Evolutionary conservation across 169 alveolate species (phyloP), one percentile per base, ranked within the genome.

Genomic region (Plasmodium berghei): DNA sequence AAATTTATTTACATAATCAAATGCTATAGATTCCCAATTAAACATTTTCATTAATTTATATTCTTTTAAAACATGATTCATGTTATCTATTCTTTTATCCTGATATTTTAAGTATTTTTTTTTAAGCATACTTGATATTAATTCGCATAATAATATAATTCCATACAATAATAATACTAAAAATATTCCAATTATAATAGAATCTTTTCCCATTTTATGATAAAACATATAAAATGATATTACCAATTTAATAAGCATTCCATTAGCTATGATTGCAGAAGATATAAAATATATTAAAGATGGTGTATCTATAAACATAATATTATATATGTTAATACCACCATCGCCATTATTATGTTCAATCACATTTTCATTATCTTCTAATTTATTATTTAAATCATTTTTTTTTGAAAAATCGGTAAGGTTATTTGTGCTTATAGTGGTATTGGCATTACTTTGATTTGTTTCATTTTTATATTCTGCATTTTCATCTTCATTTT

Each of bases 11-110:
- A 86, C 75, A 86, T 86, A 86, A 26, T 86, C 75, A 46, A 86
- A 86, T 0, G 91, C 91, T 5, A 86, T 69, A 2, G 87, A 34
- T 71, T 86, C 91, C 91, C 91, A 86, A 20, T 86, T 86, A n/a
- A 86, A 86, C 48, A 86, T 86, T 59, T 86, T 86, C 48, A 86
- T 69, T 12, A 86, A n/a, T 1, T 86, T 86, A 54, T 49, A 86
- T 46, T 86, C 87, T 63, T 86, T 70, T 24, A 86, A 48, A 1
- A 86, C 72, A 59, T 86, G 91, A 9, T 86, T 86, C 87, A 71
- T 61, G 22, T 86, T 86, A 86, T 48, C 45, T 9, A 86, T 70
- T n/a, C 91, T 14, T 0, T 54, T 28, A 59, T 86, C 91, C 24
- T 87, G 45, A 86, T 73, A 86, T 34, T 40, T 70, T 9, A 86